phyloP scores from a whole-genome alignment of 2,329 filamentous ascomycete species.

The Phialophora macrospora region DNA sequence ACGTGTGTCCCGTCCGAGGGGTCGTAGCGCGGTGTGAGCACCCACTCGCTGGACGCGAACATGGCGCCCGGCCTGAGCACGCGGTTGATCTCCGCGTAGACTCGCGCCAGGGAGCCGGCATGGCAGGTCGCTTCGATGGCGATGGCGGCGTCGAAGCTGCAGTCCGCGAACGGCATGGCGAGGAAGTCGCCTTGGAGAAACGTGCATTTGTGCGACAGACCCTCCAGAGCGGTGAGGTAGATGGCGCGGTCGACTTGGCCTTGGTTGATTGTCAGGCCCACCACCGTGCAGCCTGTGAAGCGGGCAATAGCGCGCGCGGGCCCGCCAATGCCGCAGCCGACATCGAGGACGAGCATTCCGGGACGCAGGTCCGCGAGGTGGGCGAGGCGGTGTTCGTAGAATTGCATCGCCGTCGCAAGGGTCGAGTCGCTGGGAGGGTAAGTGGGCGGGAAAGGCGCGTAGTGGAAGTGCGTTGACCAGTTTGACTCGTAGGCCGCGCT shows the following conservation, averaged over 20 bases:
- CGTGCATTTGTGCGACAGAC: conserved; percentile 33
- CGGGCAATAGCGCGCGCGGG: conserved; percentile 42
- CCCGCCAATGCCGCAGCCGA: conserved; percentile 43
- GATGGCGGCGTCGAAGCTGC: conserved; percentile 42
- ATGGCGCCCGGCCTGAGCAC: conserved; percentile 42
- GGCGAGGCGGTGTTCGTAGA: conserved; percentile 43
- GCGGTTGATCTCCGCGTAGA: conserved; percentile 41
- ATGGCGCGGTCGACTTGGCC: conserved; percentile 41
- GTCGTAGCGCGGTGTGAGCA: conserved; percentile 42
- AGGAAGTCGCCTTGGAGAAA: conserved; percentile 41
- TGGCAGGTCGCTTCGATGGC: conserved; percentile 44
- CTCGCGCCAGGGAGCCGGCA: conserved; percentile 39
- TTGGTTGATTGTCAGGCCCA: conserved; percentile 42
- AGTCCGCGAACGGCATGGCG: conserved; percentile 39
- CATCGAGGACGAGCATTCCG: conserved; percentile 42
- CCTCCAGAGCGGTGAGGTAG: conserved; percentile 25
- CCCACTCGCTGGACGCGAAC: conserved; percentile 43
- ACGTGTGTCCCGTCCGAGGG: conserved; percentile 37
- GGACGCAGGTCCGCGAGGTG: conserved; percentile 36
- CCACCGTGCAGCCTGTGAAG: conserved; percentile 40
- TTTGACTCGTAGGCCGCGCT: conserved; percentile 36
- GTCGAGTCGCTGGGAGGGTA: conserved; percentile 27
- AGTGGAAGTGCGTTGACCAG: conserved; percentile 39
- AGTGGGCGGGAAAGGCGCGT: conserved; percentile 36
- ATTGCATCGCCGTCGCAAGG: conserved; percentile 33